Base-by-base conservation (phyloP, 1,139 yeast species). In the Debaryomyces fabryi region DNA sequence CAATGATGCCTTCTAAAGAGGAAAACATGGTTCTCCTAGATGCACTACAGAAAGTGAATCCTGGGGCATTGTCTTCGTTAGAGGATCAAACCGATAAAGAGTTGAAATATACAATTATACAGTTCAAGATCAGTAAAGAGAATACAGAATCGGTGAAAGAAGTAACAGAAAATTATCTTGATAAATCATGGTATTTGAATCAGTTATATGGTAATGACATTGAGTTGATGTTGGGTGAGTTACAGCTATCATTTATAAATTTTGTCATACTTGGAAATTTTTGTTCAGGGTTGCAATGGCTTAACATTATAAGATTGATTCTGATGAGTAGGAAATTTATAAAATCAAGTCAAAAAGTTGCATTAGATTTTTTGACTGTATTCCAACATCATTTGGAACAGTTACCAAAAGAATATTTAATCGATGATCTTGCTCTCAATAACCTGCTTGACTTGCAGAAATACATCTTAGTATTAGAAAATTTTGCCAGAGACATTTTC, bases 261-360 rank as follows among this genome's bases (percentile, higher is more conserved):
- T 68, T 67, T 42, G 52, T 68, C 0, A 49, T 67, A 2, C 49
- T 67, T 18, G 71, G 71, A 2, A 68, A 65, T 46, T 58, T 64
- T 43, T 64, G 69, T 44, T 67, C 71, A 2, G 65, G 65, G n/a
- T 52, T 64, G 3, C 72, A 68, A 48, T 68, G 72, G 72, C 44
- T 61, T 15, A 60, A 57, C 20, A 42, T 68, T 8, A 46, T 68
- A 12, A 54, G 49, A 18, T 51, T 68, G 18, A 39, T 63, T 1
- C 71, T 65, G 66, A 60, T 58, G 60, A 53, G 66, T 45, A 51
- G 50, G 32, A 8, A 15, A 1, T 60, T 55, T 39, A 33, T 67
- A 29, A 18, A 24, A 2, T 8, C 39, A 2, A 45, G 57, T 39
- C 48, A 46, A 23, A 13, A 44, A 2, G 64, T 65, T 42, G 50